These are phyloP conservation scores for Nannochloropsis gaditana DNA, from an alignment of 108 stramenopile species.

Conservation along the genomic window DNA sequence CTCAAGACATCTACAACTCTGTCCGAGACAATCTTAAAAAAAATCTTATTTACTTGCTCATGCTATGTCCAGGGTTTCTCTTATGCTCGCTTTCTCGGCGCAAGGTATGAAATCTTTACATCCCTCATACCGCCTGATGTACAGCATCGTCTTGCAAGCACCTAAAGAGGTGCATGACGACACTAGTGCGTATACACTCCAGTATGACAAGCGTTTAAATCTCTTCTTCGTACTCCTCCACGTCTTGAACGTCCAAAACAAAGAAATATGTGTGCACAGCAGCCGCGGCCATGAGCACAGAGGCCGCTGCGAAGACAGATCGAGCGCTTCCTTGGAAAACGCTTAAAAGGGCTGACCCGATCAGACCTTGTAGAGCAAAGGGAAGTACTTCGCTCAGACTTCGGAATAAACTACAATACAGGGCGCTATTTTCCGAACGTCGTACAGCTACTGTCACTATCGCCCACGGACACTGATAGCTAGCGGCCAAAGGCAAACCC, in stretches of 20 bases:
- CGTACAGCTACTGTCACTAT: constrained; percentile 1
- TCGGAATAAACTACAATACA: constrained; percentile 12
- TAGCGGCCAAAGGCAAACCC: not conserved
- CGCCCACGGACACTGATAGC: constrained; percentile 6
- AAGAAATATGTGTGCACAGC: not conserved
- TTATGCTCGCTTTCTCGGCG: too few species aligned
- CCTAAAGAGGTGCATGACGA: too few species aligned
- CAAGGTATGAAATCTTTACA: too few species aligned
- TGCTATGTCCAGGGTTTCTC: too few species aligned
- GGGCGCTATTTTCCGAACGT: not conserved
- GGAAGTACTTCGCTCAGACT: constrained; percentile 1
- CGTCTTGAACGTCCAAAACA: constrained; percentile 20
- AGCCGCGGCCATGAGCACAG: constrained; percentile 16
- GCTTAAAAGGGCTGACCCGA: not conserved
- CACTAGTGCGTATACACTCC: too few species aligned
- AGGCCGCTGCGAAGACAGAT: not conserved
- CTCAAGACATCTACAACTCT: too few species aligned
- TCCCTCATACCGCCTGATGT: too few species aligned
- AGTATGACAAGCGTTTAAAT: not conserved
- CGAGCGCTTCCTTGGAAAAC: constrained; percentile 2
- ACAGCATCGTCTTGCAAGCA: too few species aligned
- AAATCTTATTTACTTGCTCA: too few species aligned
- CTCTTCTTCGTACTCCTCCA: constrained; percentile 15
- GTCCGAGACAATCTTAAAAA: too few species aligned
- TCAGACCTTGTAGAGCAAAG: not conserved